Evolutionary conservation across 2,329 filamentous ascomycete species (phyloP), one percentile per base, ranked within the genome.

Genomic region (Stemphylium beticola): DNA sequence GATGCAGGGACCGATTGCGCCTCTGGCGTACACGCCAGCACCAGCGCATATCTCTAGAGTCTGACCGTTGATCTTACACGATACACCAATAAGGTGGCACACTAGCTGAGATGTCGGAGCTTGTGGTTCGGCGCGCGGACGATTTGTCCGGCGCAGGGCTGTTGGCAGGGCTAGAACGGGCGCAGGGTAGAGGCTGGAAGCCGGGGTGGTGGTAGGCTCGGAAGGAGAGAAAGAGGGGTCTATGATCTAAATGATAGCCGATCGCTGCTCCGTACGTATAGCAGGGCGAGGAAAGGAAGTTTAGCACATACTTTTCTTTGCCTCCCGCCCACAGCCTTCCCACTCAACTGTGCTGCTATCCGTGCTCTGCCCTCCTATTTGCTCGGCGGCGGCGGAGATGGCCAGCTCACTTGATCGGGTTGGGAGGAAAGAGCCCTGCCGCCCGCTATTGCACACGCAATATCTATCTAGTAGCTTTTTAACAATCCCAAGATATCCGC

Each of bases 1-100:
- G 31, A 44, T 44, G 42, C 42, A 44, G 42, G 42, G 42, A 20
- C 42, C 42, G 42, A 34, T 44, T 44, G 42, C 42, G 42, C 10
- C 29, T 44, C 31, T 44, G 17, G 41, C 42, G 3, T 17, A 26
- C 22, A 40, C 38, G 38, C 38, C 38, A 40, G 20, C 22, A 26
- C 10, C 38, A 40, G 17, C 10, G 38, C 38, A 14, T 26, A 22
- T 14, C 37, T n/a, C 8, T 14, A 36, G 33, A 36, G 11, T 36
- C 33, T 36, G 33, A 15, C 33, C 20, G 40, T 32, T 15, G 24
- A 17, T 24, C 22, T 24, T 22, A 41, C 39, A 17, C 39, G 4
- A 6, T 14, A 31, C 29, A 7, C 29, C 29, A 43, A 43, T 43
- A 17, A 33, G 29, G 12, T 14, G 6, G 11, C 9, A 5, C n/a